Conservation (phyloP, 2,329 filamentous ascomycete species). For the Epichloe glyceriae region DNA sequence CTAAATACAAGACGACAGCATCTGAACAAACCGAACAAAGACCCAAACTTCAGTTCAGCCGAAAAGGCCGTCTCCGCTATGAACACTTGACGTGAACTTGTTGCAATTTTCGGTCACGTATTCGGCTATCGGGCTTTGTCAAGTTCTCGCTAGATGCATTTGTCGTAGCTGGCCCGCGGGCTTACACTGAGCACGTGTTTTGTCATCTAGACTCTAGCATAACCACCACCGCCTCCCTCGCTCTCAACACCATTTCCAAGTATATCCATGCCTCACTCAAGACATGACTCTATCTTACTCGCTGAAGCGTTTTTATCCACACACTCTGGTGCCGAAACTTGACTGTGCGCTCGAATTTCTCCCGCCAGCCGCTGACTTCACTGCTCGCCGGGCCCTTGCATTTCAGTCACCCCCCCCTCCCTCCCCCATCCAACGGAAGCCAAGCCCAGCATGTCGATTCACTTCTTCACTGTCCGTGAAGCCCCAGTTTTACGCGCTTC, state of each 20-base stretch:
- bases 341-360: too few species aligned
- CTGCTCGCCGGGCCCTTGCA: neutral
- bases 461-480: neutral
- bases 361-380: too few species aligned
- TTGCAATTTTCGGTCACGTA: too few species aligned
- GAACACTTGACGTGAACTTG: too few species aligned
- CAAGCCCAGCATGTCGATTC: neutral
- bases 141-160: neutral
- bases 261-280: neutral
- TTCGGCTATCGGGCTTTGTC: too few species aligned
- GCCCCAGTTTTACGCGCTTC: neutral
- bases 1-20: too few species aligned
- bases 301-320: slow-evolving; percentile 23
- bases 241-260: neutral
- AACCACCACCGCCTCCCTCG: neutral
- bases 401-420: neutral
- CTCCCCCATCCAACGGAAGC: neutral
- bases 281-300: neutral
- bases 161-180: neutral
- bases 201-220: too few species aligned
- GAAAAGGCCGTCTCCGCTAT: too few species aligned
- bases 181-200: neutral
- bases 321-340: too few species aligned
- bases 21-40: too few species aligned
- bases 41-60: too few species aligned